Percentiles rank a stretch among this genome's conserved stretches.
Conservation (phyloP, 1,284 basidiomycete species). For the Melanopsichium pennsylvanicum region DNA sequence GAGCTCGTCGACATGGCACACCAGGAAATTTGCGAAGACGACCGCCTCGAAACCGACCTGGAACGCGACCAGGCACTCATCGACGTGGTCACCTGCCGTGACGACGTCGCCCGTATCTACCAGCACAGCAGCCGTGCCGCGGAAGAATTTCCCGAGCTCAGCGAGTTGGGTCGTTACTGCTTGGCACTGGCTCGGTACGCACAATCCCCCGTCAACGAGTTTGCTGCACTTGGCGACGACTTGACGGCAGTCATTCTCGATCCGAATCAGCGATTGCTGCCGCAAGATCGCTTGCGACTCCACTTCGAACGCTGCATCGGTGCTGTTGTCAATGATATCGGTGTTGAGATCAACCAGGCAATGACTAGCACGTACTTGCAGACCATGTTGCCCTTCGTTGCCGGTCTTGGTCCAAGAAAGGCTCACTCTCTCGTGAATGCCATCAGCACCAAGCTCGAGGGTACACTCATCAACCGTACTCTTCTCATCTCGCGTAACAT, state of each 20-base stretch:
- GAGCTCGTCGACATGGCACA: slow-evolving; percentile 73
- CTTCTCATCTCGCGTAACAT: slow-evolving; percentile 50
- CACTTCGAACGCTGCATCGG: slow-evolving; percentile 87
- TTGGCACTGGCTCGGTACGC: slow-evolving; percentile 90
- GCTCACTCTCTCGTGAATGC: slow-evolving; percentile 78
- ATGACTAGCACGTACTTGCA: slow-evolving; percentile 87
- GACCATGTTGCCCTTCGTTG: slow-evolving; percentile 85
- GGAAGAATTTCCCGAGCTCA: slow-evolving; percentile 84
- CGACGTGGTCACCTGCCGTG: slow-evolving; percentile 80
- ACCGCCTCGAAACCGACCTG: slow-evolving; percentile 31
- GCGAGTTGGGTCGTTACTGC: slow-evolving; percentile 87
- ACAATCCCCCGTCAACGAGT: slow-evolving; percentile 80
- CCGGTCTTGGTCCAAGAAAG: slow-evolving; percentile 94
- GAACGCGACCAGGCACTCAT: slow-evolving; percentile 47
- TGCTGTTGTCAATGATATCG: slow-evolving; percentile 87
- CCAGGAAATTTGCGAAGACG: slow-evolving; percentile 62
- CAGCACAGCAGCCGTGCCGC: slow-evolving; percentile 87
- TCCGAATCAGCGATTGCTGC: slow-evolving; percentile 79
- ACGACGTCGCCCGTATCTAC: slow-evolving; percentile 92
- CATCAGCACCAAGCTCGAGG: slow-evolving; percentile 58
- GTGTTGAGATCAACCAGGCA: slow-evolving; percentile 94
- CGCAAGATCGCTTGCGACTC: slow-evolving; percentile 81
- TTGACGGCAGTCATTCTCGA: slow-evolving; percentile 68
- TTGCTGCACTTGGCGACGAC: slow-evolving; percentile 60
- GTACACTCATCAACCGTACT: slow-evolving; percentile 60